These are phyloP conservation scores for Capillidium heterosporum DNA, from an alignment of 371 early-diverging fungal species.

Conservation along the genomic window DNA sequence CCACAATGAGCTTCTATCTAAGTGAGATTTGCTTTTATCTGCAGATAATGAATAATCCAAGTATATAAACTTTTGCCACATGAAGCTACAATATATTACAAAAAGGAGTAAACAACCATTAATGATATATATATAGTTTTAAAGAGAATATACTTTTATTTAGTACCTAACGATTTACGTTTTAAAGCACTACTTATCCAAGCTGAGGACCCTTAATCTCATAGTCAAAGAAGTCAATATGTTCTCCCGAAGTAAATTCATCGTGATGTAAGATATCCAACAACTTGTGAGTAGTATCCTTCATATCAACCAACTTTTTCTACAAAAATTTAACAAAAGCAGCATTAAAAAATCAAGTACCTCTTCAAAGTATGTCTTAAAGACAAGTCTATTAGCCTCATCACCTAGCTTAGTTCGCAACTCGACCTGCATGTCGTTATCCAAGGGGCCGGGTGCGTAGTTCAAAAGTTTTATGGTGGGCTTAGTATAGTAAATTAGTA, in stretches of 20 bases:
- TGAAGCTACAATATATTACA: too few species aligned
- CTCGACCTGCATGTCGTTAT: constrained; percentile 67
- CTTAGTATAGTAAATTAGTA: not conserved
- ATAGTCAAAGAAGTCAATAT: constrained; percentile 64
- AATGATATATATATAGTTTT: too few species aligned
- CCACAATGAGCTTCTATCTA: too few species aligned
- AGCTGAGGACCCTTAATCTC: too few species aligned
- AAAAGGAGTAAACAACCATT: too few species aligned
- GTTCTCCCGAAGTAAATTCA: constrained; percentile 47
- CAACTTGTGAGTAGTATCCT: constrained; percentile 43
- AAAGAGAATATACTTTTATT: too few species aligned
- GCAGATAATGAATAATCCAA: too few species aligned
- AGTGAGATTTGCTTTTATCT: too few species aligned
- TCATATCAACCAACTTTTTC: constrained; percentile 52
- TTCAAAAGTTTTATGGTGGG: constrained; percentile 39
- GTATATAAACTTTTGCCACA: too few species aligned
- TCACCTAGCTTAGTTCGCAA: constrained; percentile 61
- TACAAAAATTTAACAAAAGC: constrained; percentile 12
- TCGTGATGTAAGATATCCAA: constrained; percentile 27
- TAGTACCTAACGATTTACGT: too few species aligned
- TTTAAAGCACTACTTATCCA: too few species aligned
- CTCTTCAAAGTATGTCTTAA: constrained; percentile 34
- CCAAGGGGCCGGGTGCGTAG: constrained; percentile 86
- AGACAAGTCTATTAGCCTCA: constrained; percentile 34
- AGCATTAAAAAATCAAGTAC: constrained; percentile 11